Percentiles rank a stretch among this genome's conserved stretches.
phyloP scores from a whole-genome alignment of 2,329 filamentous ascomycete genomes.

The Peltaster fructicola region DNA sequence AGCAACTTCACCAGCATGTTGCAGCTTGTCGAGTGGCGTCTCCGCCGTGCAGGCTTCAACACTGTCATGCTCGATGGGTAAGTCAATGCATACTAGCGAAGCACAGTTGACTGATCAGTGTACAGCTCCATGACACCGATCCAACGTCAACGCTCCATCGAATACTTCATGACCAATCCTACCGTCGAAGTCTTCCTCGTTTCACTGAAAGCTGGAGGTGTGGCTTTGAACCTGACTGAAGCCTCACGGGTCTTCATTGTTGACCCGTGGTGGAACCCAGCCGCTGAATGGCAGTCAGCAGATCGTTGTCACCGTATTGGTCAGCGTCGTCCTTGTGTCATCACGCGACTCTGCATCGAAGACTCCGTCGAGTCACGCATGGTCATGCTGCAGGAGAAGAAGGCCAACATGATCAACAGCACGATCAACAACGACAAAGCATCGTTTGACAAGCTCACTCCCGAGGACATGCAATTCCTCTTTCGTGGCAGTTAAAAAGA shows the following conservation, averaged over 20 bases:
- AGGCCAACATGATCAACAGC: conserved; percentile 76
- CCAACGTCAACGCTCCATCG: conserved; percentile 82
- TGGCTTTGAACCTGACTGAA: conserved; percentile 88
- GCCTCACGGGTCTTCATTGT: conserved; percentile 91
- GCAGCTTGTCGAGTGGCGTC: conserved; percentile 89
- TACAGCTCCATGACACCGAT: conserved; percentile 90
- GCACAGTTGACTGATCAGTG: too few relatives aligned
- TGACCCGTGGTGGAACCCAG: conserved; percentile 99
- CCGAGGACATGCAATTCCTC: conserved; percentile 88
- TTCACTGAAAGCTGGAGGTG: conserved; percentile 87
- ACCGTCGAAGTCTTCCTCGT: conserved; percentile 94
- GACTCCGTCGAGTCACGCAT: conserved; percentile 94
- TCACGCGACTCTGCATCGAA: conserved; percentile 88
- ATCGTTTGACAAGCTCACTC: conserved; percentile 77
- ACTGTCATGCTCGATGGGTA: conserved; percentile 98
- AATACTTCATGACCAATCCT: conserved; percentile 89
- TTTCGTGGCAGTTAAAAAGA: conserved; percentile 51
- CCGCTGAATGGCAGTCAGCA: conserved; percentile 96
- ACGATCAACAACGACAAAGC: conserved; percentile 88
- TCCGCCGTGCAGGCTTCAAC: conserved; percentile 89
- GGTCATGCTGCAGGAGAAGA: conserved; percentile 93
- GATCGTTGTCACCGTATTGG: conserved; percentile 79
- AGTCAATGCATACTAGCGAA: too few relatives aligned
- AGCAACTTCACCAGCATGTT: conserved; percentile 96
- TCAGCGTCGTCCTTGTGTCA: conserved; percentile 81